phyloP scores from a whole-genome alignment of 108 stramenopile genomes.

The Cyclotella choctawhatcheeana region DNA sequence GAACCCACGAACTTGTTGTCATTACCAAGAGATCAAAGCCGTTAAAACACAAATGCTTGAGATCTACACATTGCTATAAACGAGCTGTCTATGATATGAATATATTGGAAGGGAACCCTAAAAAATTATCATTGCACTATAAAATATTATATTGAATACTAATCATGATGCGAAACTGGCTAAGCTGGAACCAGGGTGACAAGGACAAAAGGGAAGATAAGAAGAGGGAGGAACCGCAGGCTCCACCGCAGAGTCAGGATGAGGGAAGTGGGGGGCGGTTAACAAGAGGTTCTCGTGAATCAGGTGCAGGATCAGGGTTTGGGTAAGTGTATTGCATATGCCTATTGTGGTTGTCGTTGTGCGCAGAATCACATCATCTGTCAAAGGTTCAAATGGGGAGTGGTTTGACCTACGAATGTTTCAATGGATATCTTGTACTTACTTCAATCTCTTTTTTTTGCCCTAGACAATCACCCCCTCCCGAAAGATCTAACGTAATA shows the following conservation, averaged over 20 bases:
- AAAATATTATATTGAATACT: not conserved
- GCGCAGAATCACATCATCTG: no score
- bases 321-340: slow-evolving; percentile 1
- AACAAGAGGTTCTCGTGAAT: not conserved
- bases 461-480: not conserved
- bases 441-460: not conserved
- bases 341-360: no score
- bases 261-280: slow-evolving; percentile 12
- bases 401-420: no score
- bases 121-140: not conserved
- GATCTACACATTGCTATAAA: no score
- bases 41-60: no score
- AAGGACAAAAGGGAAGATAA: slow-evolving; percentile 9
- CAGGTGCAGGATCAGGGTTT: not conserved
- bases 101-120: no score
- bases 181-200: slow-evolving; percentile 32
- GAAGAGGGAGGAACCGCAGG: not conserved
- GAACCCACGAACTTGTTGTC: no score
- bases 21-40: no score
- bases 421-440: not conserved
- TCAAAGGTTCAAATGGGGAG: no score
- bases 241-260: slow-evolving; percentile 1
- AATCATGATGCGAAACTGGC: slow-evolving; percentile 33
- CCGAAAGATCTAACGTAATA: slow-evolving; percentile 31
- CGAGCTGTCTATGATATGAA: no score